phyloP scores from a whole-genome alignment of 164 flowering plant genomes.

The Hamamelis virginiana region DNA sequence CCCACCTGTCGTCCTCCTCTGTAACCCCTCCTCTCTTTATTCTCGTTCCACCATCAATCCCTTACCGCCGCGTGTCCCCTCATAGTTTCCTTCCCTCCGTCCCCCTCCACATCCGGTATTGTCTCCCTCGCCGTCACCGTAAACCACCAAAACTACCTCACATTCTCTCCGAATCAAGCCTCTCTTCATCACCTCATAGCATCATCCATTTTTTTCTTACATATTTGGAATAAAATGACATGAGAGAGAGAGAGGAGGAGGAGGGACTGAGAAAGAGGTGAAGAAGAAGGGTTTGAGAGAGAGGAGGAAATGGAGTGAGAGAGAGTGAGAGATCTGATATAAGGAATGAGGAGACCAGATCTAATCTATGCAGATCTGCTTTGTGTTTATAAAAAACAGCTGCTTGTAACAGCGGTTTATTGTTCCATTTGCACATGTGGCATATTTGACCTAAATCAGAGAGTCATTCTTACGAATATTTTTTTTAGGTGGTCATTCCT shows the following conservation, averaged over 20 bases:
- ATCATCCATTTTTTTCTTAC: constrained; percentile 21
- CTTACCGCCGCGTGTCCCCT: constrained; percentile 1
- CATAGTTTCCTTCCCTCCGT: constrained; percentile 4
- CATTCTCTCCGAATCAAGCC: constrained; percentile 66
- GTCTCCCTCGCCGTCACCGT: constrained; percentile 15
- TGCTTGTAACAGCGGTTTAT: too few relatives aligned
- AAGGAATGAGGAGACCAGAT: constrained; percentile 98
- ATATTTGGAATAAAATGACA: too few relatives aligned
- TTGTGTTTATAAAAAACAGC: too few relatives aligned
- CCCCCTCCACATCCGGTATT: constrained; percentile 7
- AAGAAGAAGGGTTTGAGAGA: constrained; percentile 45
- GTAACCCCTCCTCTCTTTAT: constrained; percentile 21
- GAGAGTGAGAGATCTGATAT: too few relatives aligned
- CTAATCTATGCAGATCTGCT: too few relatives aligned
- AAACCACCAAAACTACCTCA: constrained; percentile 45
- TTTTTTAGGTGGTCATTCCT: too few relatives aligned
- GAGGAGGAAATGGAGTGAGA: constrained; percentile 94
- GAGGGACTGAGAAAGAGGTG: constrained; percentile 19
- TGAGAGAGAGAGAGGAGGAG: too few relatives aligned
- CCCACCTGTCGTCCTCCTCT: constrained; percentile 80
- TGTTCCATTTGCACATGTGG: too few relatives aligned
- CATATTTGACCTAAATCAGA: too few relatives aligned
- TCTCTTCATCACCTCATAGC: constrained; percentile 34
- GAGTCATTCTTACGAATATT: too few relatives aligned
- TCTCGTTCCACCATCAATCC: constrained; percentile 8